Conservation (phyloP, 2,329 filamentous ascomycete species). For the Sporothrix humicola region DNA sequence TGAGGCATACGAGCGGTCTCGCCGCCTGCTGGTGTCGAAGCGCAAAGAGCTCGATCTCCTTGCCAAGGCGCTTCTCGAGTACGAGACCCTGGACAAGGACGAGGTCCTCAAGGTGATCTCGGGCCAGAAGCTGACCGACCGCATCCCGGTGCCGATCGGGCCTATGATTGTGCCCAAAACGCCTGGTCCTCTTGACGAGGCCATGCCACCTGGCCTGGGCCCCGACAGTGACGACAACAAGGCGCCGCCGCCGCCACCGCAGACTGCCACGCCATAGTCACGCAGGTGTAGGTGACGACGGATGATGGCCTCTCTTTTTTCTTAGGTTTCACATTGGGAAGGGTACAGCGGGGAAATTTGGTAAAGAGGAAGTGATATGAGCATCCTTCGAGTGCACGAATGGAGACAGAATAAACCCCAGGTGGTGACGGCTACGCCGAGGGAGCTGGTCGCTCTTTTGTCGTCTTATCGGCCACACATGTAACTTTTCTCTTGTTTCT, state of each 20-base stretch:
- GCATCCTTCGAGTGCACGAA: background rate
- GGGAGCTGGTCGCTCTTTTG: background rate
- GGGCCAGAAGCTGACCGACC: constrained; percentile 78
- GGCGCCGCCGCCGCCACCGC: constrained; percentile 36
- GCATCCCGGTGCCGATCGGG: constrained; percentile 63
- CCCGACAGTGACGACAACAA: constrained; percentile 33
- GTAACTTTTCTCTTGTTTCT: constrained; percentile 12
- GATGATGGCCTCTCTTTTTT: background rate
- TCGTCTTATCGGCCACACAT: background rate
- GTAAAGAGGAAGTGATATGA: background rate
- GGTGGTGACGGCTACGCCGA: background rate
- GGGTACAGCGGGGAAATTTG: background rate
- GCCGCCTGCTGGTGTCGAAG: constrained; percentile 72
- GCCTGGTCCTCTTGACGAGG: constrained; percentile 34
- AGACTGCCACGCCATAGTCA: constrained; percentile 34
- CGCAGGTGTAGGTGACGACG: no score
- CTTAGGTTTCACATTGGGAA: background rate
- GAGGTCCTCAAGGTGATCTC: constrained; percentile 90
- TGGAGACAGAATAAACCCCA: background rate
- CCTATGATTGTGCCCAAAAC: constrained; percentile 69
- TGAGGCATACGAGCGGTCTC: constrained; percentile 77
- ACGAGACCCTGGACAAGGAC: constrained; percentile 86
- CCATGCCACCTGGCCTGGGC: constrained; percentile 31
- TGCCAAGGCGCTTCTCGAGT: constrained; percentile 88
- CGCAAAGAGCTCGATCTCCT: constrained; percentile 85